Percentiles rank a stretch among this genome's conserved stretches.
Conservation (phyloP, 2,329 filamentous ascomycete species). For the Hypoxylon sp. region DNA sequence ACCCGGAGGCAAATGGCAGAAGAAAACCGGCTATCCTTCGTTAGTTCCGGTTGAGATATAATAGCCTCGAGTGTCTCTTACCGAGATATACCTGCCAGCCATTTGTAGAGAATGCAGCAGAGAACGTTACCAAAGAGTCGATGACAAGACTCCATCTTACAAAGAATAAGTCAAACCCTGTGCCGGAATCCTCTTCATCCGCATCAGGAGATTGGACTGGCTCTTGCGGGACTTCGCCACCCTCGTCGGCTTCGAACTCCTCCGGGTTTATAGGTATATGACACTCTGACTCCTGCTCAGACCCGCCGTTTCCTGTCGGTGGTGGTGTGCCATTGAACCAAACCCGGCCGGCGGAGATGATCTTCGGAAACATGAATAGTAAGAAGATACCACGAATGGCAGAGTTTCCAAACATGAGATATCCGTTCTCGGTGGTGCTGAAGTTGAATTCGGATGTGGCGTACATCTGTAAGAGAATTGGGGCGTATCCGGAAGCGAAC, state of each 20-base stretch:
- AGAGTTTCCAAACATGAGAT: slow-evolving; percentile 70
- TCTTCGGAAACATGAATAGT: slow-evolving; percentile 67
- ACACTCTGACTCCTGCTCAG: slow-evolving; percentile 24
- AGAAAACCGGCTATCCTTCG: slow-evolving; percentile 67
- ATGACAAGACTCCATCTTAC: slow-evolving; percentile 75
- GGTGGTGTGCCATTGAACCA: slow-evolving; percentile 53
- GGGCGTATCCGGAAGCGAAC: slow-evolving; percentile 78
- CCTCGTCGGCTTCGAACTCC: slow-evolving; percentile 47
- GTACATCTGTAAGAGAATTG: slow-evolving; percentile 73
- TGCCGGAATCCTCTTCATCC: slow-evolving; percentile 52
- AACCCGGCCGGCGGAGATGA: slow-evolving; percentile 64
- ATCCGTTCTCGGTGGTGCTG: slow-evolving; percentile 69
- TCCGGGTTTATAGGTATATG: slow-evolving; percentile 46
- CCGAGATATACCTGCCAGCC: slow-evolving; percentile 79
- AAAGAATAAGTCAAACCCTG: slow-evolving; percentile 76
- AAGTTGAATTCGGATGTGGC: slow-evolving; percentile 70
- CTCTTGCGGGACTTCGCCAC: slow-evolving; percentile 50
- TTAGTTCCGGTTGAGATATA: neutral
- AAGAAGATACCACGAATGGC: slow-evolving; percentile 70
- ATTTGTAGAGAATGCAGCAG: slow-evolving; percentile 72
- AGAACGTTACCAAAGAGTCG: slow-evolving; percentile 75
- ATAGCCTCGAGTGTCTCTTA: slow-evolving; percentile 48
- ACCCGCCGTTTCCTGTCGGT: slow-evolving; percentile 13
- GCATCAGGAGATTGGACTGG: slow-evolving; percentile 45
- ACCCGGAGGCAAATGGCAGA: slow-evolving; percentile 78